These are phyloP conservation scores for Apiospora arundinis DNA, from an alignment of 2,329 filamentous ascomycete genomes.

Conservation along the genomic window DNA sequence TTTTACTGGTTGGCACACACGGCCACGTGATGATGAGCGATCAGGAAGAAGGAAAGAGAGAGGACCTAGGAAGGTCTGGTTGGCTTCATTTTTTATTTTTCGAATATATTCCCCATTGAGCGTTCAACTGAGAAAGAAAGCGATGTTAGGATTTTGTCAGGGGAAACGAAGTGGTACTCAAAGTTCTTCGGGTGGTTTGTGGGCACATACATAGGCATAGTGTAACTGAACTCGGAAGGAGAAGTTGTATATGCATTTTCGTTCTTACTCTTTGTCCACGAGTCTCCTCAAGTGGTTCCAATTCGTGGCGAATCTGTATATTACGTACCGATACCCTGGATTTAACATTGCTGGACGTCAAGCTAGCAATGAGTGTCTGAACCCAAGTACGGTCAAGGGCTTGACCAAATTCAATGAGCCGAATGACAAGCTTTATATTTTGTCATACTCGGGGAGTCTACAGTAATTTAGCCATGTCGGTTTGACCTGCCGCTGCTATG, in stretches of 20 bases:
- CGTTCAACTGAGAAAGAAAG: conserved; percentile 16
- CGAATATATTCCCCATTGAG: conserved; percentile 23
- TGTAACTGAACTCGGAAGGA: conserved; percentile 13
- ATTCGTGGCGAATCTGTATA: neutral
- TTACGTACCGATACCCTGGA: no score
- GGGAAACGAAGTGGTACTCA: neutral
- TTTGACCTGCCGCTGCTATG: neutral
- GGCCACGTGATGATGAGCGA: neutral
- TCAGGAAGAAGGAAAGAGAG: neutral
- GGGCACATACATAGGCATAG: conserved; percentile 12
- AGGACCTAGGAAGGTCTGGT: neutral
- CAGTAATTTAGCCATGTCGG: neutral
- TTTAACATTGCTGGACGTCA: neutral
- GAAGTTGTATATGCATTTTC: conserved; percentile 10
- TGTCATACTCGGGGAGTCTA: neutral
- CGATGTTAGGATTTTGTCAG: conserved; percentile 2
- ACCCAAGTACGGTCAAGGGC: no score
- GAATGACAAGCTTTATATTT: neutral
- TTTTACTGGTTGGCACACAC: neutral
- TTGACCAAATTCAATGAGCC: no score
- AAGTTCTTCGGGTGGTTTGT: conserved; percentile 3
- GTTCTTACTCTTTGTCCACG: neutral
- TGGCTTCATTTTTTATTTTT: conserved; percentile 14
- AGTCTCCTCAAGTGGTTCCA: neutral
- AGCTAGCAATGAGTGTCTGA: no score